Evolutionary conservation across 2,329 filamentous ascomycete species (phyloP), one percentile per base, ranked within the genome.

Genomic region (Sclerotinia spermophila): DNA sequence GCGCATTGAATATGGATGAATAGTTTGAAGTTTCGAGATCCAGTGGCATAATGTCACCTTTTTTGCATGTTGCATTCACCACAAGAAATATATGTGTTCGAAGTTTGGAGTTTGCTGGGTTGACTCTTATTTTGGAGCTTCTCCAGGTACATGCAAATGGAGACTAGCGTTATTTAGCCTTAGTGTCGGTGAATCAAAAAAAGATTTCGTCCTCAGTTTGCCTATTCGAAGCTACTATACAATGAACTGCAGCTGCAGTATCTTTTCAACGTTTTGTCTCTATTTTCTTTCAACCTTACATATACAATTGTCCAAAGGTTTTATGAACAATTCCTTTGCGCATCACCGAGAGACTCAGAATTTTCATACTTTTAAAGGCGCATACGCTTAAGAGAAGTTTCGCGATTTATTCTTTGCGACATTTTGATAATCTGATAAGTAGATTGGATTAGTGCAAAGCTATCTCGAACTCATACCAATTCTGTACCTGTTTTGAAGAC

Each of bases 1-100:
- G 33, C 30, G 53, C 45, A 55, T 66, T 65, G 62, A 53, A 53
- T 48, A 65, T 65, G 19, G 45, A 53, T 40, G 35, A 38, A 53
- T 66, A 30, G 13, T 53, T 66, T 66, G 48, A 51, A 48, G 42
- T 15, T 53, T 66, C n/a, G 35, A 66, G 17, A 53, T 5, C 17
- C 62, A 66, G 8, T 66, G 19, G 62, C 62, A 66, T 66, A 66
- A 40, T 53, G 62, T 66, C 45, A 53, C 62, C n/a, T 66, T 27
- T 42, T 53, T 24, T 42, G 48, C 35, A 66, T 66, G 40, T 35
- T 35, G 38, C 30, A 60, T 53, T 21, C 35, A 53, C 62, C 62
- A 53, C 45, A 27, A 30, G 35, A n/a, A 27, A 24, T 66, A 55
- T 53, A 13, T 40, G 51, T 40, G n/a, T 66, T 53, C 35, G 48